Base-by-base conservation (phyloP, 306 rosid genomes). In the Purshia tridentata region DNA sequence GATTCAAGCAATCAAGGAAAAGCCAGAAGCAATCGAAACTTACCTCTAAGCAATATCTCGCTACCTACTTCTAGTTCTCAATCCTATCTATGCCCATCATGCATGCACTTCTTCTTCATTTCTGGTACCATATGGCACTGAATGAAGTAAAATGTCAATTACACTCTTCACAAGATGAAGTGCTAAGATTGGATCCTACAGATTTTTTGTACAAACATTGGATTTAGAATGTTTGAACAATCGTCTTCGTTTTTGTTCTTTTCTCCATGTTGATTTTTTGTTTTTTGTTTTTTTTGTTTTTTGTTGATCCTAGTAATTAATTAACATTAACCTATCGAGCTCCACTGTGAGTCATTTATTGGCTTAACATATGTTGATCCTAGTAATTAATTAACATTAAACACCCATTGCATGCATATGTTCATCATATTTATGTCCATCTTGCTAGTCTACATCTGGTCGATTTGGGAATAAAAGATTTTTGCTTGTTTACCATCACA, bases 1-100 rank as follows among this genome's bases (percentile, higher is more conserved):
- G 73, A 82, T 94, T 29, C 72, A 84, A 67, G 82, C 86, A 50
- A 76, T 85, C 49, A 77, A 80, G 12, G 70, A n/a, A 49, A 69
- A 29, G 2, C 35, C 35, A 3, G n/a, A 29, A 29, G 35, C 35
- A 29, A 29, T 29, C 35, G 1, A 29, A 29, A 29, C 35, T 29
- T 29, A 1, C 35, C 2, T 29, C 35, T 29, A 29, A 29, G 35
- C 35, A 29, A 29, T 1, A 29, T 1, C 35, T 29, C 0, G 66
- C n/a, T 40, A 29, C 50, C 53, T 50, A 18, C 77, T 45, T 44
- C 69, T 60, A 4, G 70, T 59, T 46, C 53, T 54, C 70, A 73
- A 3, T 40, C 69, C 10, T 19, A 7, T 70, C 10, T 19, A 7
- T 70, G 66, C 6, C 20, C 76, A 61, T 12, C 1, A n/a, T n/a